Percentiles rank a stretch among this genome's conserved stretches.
These are phyloP conservation scores for Erysimum cheiri DNA, from an alignment of 441 rosid genomes.

Conservation along the genomic window DNA sequence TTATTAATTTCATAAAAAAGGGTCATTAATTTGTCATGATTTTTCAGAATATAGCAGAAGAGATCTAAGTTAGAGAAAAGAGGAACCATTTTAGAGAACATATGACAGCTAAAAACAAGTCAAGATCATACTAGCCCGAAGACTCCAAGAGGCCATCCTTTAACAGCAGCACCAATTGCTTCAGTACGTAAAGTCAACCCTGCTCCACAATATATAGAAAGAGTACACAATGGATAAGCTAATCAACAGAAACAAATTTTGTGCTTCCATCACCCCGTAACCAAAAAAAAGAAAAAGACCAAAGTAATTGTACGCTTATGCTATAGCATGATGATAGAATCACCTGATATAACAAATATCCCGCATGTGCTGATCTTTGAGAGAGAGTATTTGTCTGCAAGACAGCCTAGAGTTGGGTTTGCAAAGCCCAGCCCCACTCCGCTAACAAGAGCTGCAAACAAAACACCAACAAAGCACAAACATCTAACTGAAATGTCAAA, in stretches of 20 bases:
- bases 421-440: constrained; percentile 90
- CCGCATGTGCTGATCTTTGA: constrained; percentile 81
- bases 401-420: constrained; percentile 85
- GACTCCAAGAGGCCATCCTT: constrained; percentile 91
- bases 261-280: not conserved
- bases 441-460: constrained; percentile 74
- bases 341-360: constrained; percentile 85
- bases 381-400: constrained; percentile 74
- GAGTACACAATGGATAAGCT: constrained; percentile 11
- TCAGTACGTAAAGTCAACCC: constrained; percentile 85
- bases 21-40: not conserved
- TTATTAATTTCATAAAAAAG: not conserved
- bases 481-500: constrained; percentile 22
- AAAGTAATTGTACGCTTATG: not conserved
- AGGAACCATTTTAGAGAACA: constrained; percentile 36
- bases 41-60: constrained; percentile 16
- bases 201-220: constrained; percentile 42
- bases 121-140: constrained; percentile 90
- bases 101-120: constrained; percentile 48
- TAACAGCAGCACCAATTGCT: constrained; percentile 77
- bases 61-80: constrained; percentile 11
- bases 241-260: constrained; percentile 13
- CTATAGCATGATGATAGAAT: constrained; percentile 16
- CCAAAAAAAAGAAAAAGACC: not conserved
- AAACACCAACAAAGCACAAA: constrained; percentile 25